Evolutionary conservation across 257 asterid species (phyloP).

Genomic region (Pogostemon cablin): DNA sequence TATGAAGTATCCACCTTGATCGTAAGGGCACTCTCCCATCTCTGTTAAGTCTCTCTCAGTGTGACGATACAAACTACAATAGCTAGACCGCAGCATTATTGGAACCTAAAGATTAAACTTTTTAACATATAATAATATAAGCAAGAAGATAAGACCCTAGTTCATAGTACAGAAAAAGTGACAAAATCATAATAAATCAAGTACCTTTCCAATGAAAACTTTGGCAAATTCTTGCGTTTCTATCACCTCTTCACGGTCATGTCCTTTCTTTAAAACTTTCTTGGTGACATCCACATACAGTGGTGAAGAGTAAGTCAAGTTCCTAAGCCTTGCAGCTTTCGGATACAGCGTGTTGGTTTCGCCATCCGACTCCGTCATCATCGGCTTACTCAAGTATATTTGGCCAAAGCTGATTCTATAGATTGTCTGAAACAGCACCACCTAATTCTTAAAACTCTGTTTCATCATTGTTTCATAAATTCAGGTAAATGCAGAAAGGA

Average conservation of each 20-base stretch:
- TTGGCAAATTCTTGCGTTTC: conserved; percentile 84
- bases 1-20: conserved; percentile 91
- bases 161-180: background rate
- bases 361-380: conserved; percentile 98
- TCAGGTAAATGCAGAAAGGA: no score
- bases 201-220: conserved; percentile 90
- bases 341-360: conserved; percentile 90
- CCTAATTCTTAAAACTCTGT: background rate
- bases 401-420: conserved; percentile 81
- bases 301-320: conserved; percentile 86
- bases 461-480: background rate
- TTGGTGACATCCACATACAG: conserved; percentile 77
- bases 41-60: conserved; percentile 87
- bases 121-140: background rate
- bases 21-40: conserved; percentile 92
- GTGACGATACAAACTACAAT: conserved; percentile 73
- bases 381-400: conserved; percentile 84
- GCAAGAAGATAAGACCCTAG: background rate
- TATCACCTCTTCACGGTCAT: conserved; percentile 80
- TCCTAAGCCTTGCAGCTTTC: conserved; percentile 88
- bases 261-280: conserved; percentile 73
- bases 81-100: conserved; percentile 86
- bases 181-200: background rate
- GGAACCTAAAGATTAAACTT: conserved; percentile 51
- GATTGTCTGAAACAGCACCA: conserved; percentile 48